Percentiles rank a stretch among this genome's conserved stretches.
These are phyloP conservation scores for Medicago truncatula DNA, from an alignment of 306 rosid genomes.

Conservation along the genomic window DNA sequence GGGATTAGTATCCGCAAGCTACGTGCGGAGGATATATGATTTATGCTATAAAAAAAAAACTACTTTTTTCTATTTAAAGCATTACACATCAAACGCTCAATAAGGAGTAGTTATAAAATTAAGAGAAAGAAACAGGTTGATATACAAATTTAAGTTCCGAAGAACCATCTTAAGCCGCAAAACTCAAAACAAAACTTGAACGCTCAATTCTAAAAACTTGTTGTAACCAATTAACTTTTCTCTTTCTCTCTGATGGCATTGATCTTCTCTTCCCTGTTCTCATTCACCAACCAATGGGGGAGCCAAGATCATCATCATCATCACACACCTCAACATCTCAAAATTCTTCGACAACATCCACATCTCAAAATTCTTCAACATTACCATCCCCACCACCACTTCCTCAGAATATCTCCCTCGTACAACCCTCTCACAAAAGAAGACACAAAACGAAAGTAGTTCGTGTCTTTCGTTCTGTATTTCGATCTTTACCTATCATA, in stretches of 20 bases:
- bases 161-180: conserved; percentile 39
- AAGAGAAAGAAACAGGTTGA: conserved; percentile 40
- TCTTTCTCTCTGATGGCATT: conserved; percentile 31
- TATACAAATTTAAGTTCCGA: neutral
- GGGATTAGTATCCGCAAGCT: too few species aligned
- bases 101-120: neutral
- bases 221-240: neutral
- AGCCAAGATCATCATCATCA: conserved; percentile 49
- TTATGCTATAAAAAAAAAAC: too few species aligned
- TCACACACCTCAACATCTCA: neutral
- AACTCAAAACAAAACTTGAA: conserved; percentile 22
- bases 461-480: conserved; percentile 65
- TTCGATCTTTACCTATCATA: conserved; percentile 79
- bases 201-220: conserved; percentile 22
- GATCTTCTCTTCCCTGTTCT: conserved; percentile 42
- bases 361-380: conserved; percentile 3
- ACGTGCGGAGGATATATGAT: too few species aligned
- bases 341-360: conserved; percentile 25
- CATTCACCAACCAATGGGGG: conserved; percentile 62
- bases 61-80: neutral
- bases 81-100: neutral
- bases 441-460: conserved; percentile 54
- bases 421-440: conserved; percentile 59
- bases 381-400: conserved; percentile 45
- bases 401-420: conserved; percentile 48